Evolutionary conservation across 148 eudicot species (phyloP).

Genomic region (Suaeda aralocaspica): DNA sequence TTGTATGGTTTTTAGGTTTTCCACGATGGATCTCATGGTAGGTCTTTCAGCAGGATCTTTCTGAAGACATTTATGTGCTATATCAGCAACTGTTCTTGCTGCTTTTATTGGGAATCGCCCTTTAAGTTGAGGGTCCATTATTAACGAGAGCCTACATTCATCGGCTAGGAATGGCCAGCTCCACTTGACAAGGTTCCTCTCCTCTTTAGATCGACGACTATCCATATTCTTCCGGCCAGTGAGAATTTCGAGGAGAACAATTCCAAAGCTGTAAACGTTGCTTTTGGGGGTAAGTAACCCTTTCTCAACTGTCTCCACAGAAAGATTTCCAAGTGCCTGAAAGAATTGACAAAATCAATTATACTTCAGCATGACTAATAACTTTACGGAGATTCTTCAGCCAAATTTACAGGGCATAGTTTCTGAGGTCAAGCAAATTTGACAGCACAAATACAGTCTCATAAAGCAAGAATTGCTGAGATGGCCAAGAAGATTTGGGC

Average conservation of each 20-base stretch:
- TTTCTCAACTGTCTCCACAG: conserved; percentile 74
- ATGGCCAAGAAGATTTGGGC: not conserved
- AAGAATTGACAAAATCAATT: conserved; percentile 2
- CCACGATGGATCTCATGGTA: conserved; percentile 73
- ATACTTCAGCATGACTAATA: not conserved
- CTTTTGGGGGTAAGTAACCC: conserved; percentile 90
- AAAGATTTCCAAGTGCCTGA: conserved; percentile 76
- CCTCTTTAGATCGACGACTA: conserved; percentile 64
- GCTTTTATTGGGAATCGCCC: conserved; percentile 81
- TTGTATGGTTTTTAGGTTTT: conserved; percentile 64
- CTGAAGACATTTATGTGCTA: conserved; percentile 83
- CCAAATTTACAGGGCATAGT: not conserved
- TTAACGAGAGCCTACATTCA: conserved; percentile 67
- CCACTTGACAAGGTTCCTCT: conserved; percentile 88
- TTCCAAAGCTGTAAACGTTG: conserved; percentile 89
- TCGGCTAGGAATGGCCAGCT: conserved; percentile 79
- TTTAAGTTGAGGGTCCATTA: conserved; percentile 89
- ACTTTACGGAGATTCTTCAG: not conserved
- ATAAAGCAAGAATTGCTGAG: not conserved
- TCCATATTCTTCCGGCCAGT: conserved; percentile 86
- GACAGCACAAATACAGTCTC: not conserved
- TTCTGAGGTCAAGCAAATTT: not conserved
- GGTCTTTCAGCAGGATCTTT: conserved; percentile 93
- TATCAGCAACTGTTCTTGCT: conserved; percentile 70
- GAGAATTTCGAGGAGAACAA: conserved; percentile 80